phyloP scores from a whole-genome alignment of 768 basidiomycete species.

The Mycena venus region DNA sequence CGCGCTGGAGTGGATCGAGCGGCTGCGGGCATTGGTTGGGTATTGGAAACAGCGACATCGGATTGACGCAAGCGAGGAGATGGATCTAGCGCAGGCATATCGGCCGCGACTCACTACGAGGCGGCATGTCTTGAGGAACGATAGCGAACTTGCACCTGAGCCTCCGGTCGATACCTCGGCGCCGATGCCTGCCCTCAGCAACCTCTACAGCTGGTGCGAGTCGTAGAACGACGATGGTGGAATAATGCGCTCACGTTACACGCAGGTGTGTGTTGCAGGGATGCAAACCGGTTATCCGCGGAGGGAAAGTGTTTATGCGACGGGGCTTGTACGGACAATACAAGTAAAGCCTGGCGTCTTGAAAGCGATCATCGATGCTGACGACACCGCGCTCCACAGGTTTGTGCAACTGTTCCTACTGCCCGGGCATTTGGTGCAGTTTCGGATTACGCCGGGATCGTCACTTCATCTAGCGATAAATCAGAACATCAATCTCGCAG shows the following conservation, averaged over 20 bases:
- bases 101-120: constrained; percentile 73
- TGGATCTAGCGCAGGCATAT: constrained; percentile 78
- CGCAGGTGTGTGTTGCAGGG: constrained; percentile 75
- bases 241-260: neutral
- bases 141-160: constrained; percentile 62
- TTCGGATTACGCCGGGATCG: constrained; percentile 70
- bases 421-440: constrained; percentile 81
- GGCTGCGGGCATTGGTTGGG: constrained; percentile 73
- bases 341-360: constrained; percentile 63
- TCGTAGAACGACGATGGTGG: neutral
- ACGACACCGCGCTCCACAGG: constrained; percentile 48
- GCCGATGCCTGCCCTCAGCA: constrained; percentile 68
- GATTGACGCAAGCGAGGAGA: constrained; percentile 82
- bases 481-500: constrained; percentile 72
- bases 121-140: constrained; percentile 55
- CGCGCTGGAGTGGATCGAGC: constrained; percentile 89
- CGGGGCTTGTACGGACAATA: constrained; percentile 82
- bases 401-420: constrained; percentile 82
- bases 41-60: constrained; percentile 89
- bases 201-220: constrained; percentile 80
- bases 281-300: constrained; percentile 81
- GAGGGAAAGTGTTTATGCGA: constrained; percentile 81
- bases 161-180: constrained; percentile 65
- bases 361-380: neutral
- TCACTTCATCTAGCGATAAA: constrained; percentile 69